Base-by-base conservation (phyloP, 2,329 filamentous ascomycete genomes). In the Diaporthe vexans region DNA sequence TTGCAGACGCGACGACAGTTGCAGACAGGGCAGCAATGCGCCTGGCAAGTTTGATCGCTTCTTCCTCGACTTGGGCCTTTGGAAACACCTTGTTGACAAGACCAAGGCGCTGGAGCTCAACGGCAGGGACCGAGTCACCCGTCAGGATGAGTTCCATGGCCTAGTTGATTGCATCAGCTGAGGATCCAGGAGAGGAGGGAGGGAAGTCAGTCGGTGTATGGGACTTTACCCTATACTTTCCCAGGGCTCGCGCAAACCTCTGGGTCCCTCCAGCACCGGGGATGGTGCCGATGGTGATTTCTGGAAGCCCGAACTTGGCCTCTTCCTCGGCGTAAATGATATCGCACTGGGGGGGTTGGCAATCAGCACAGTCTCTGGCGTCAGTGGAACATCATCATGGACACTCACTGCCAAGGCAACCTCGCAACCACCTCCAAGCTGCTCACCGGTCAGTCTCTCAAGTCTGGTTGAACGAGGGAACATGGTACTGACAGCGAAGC, bases 351-450 rank as follows among this genome's bases (percentile, higher is more conserved):
- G 43, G 10, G 21, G 19, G 17, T 24, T 69, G 71, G 5, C 54
- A 73, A 61, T 51, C 33, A 70, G 61, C 46, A 40, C 15, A 48
- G 52, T 26, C 26, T 24, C 63, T 35, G 37, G 40, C 29, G 54
- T 15, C 17, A 43, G 24, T 2, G 56, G 43, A 35, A 56, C 3
- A 13, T 21, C n/a, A 24, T 35, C 3, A 37, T 26, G 13, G 46
- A 7, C 35, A 71, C 79, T 76, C 78, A 87, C 85, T 77, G 85
- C 84, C 40, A 88, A 80, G 5, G 86, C 86, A 56, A 89, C 78
- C 73, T 88, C 87, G 71, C 87, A 88, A 7, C 87, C 87, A 19
- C 87, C 87, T 40, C 87, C 87, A 40, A 88, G 83, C 86, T 86
- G 54, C 15, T n/a, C 46, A 17, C 11, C 19, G 21, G 57, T 65